Base-by-base conservation (phyloP, 495 filamentous ascomycete species). In the Durotheca rogersii region DNA sequence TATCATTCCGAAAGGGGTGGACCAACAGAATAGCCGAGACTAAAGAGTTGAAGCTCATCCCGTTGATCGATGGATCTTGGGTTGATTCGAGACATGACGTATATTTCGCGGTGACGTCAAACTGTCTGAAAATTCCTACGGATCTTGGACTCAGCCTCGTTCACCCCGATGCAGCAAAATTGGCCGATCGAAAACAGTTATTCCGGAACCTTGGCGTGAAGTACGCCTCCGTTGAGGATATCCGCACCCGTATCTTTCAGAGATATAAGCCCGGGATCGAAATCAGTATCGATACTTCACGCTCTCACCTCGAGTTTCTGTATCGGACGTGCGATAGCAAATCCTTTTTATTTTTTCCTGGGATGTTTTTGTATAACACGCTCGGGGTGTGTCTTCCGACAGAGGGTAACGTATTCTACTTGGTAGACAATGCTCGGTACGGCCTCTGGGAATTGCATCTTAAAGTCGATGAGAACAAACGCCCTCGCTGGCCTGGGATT, bases 231-330 rank as follows among this genome's bases (percentile, higher is more conserved):
- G 45, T 41, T 1, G 4, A 16, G 0, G 7, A 53, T n/a, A 23
- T 62, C 1, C 45, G 48, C 11, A 21, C 17, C 2, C 18, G 37
- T 6, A 49, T 56, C 2, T 23, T 57, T 3, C 19, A n/a, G 14
- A 12, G 1, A 41, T 56, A 60, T 32, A 1, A 29, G 51, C 15
- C 3, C 41, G 37, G 7, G 9, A 14, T 0, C 0, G 5, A 2
- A 3, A 4, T 5, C 7, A 1, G 17, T 3, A 34, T 58, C 7
- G 7, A 51, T 35, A 16, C 27, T 12, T 69, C 66, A 3, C 42
- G 50, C 3, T 25, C 42, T 25, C 59, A 65, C 39, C 51, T 72
- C 31, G 45, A 34, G 12, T 71, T 61, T 38, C 58, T 72, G 4
- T 72, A 68, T 34, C 41, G 61, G 32, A 66, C 65, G 4, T 52